These are phyloP conservation scores for Penicillium mononematosum DNA, from an alignment of 495 filamentous ascomycete species.

Conservation along the genomic window DNA sequence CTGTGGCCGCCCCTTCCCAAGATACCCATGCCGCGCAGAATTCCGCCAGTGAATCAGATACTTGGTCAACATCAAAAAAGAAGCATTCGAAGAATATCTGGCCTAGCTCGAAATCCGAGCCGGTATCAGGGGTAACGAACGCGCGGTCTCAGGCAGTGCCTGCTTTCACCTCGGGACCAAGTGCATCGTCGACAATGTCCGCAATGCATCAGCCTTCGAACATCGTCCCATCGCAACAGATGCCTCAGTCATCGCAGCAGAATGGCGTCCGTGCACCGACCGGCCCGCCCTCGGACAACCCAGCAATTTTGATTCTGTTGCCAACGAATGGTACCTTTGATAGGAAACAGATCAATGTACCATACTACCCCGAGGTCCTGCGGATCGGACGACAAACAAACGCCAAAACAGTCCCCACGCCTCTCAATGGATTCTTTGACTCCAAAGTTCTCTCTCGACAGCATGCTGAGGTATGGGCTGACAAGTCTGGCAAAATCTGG, in stretches of 20 bases:
- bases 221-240: slow-evolving; percentile 71
- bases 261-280: slow-evolving; percentile 62
- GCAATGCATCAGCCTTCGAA: slow-evolving; percentile 73
- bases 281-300: slow-evolving; percentile 56
- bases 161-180: slow-evolving; percentile 64
- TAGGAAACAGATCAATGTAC: slow-evolving; percentile 89
- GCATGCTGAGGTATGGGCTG: slow-evolving; percentile 95
- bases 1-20: slow-evolving; percentile 41
- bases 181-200: slow-evolving; percentile 65
- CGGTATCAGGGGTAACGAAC: slow-evolving; percentile 61
- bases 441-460: slow-evolving; percentile 95
- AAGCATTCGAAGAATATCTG: slow-evolving; percentile 67
- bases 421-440: slow-evolving; percentile 92
- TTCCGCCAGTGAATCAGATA: slow-evolving; percentile 45
- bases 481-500: slow-evolving; percentile 84
- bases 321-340: slow-evolving; percentile 96
- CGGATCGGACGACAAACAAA: slow-evolving; percentile 97
- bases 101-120: slow-evolving; percentile 68
- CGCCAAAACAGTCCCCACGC: slow-evolving; percentile 86
- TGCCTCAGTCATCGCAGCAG: slow-evolving; percentile 56
- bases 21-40: slow-evolving; percentile 51
- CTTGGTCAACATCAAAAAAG: slow-evolving; percentile 63
- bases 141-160: slow-evolving; percentile 61
- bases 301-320: slow-evolving; percentile 74
- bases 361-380: slow-evolving; percentile 82